Percentiles rank a stretch among this genome's conserved stretches.
Evolutionary conservation across 2,329 filamentous ascomycete species (phyloP).

Genomic region (Arachnopeziza araneosa): DNA sequence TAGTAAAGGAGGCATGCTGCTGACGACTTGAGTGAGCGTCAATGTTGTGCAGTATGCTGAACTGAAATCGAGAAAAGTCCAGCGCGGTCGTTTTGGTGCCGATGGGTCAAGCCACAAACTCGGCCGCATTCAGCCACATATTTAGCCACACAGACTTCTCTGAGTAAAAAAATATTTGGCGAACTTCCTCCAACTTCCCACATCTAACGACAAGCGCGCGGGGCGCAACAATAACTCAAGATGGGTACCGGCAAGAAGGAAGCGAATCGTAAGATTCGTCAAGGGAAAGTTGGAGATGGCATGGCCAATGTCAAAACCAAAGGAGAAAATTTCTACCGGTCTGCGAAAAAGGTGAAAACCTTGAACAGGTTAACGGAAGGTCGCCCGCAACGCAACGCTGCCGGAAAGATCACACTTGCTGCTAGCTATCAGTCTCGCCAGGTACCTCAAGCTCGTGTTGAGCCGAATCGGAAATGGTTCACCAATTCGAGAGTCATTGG

Average conservation of each 20-base stretch:
- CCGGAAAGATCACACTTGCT: slow-evolving; percentile 78
- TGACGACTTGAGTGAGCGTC: neutral
- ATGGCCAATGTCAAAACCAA: slow-evolving; percentile 90
- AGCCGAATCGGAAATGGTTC: slow-evolving; percentile 98
- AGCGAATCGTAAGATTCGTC: slow-evolving; percentile 70
- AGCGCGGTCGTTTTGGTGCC: neutral
- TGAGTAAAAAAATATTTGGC: neutral
- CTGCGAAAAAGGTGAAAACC: slow-evolving; percentile 81
- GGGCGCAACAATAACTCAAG: slow-evolving; percentile 20
- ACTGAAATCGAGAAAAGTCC: neutral
- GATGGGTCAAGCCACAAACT: slow-evolving; percentile 4
- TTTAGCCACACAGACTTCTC: slow-evolving; percentile 12
- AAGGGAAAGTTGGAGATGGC: slow-evolving; percentile 80
- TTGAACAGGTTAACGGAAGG: slow-evolving; percentile 90
- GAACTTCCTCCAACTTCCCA: neutral
- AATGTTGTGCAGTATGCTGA: neutral
- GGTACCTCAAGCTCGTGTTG: slow-evolving; percentile 75
- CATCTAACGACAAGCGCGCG: neutral
- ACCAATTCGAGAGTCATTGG: slow-evolving; percentile 86
- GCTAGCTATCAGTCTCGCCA: slow-evolving; percentile 81
- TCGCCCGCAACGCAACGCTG: slow-evolving; percentile 72
- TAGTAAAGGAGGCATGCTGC: slow-evolving; percentile 26
- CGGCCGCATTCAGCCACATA: slow-evolving; percentile 10
- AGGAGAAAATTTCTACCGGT: slow-evolving; percentile 97
- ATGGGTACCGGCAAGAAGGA: slow-evolving; percentile 97